Base-by-base conservation (phyloP, 1,139 yeast genomes). In the Magnusiomyces suaveolens region DNA sequence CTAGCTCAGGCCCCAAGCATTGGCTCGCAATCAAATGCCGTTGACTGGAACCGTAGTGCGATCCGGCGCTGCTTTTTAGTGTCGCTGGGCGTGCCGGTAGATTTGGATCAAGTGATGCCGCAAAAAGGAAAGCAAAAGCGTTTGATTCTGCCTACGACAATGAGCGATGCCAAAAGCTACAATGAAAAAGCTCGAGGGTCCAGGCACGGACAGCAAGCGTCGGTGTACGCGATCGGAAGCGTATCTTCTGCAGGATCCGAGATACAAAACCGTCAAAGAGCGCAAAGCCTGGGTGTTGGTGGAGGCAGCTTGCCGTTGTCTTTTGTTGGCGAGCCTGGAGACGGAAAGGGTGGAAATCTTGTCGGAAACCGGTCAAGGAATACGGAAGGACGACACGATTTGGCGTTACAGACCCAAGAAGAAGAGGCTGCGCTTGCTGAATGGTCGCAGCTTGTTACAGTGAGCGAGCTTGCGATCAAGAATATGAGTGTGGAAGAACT, bases 41-140 rank as follows among this genome's bases (percentile, higher is more conserved):
- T 55, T 32, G 81, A 79, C 60, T 83, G 88, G 88, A 72, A 73
- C 39, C 73, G 74, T 55, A 80, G 81, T 69, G 75, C 79, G 38
- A 74, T 82, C 29, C 76, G 87, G 46, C 78, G 82, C 60, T 75
- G 76, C 59, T 66, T 83, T 50, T 70, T 83, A 47, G 74, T 80
- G 18, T 75, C 78, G 16, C 68, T 82, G 46, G 85, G 85, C 0
- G 75, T 82, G 8, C 85, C 86, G 0, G 75, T 81, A 44, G 80
- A 81, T 60, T 67, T 80, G 41, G 84, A 81, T 62, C 81, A 79
- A 59, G 64, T 78, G 29, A 61, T 69, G 52, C 74, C 75, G 16
- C 61, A 62, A 33, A 63, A 62, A 38, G 64, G 63, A 47, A 47
- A 47, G 18, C 63, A 68, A 10, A 67, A 65, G 47, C 59, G 65